Evolutionary conservation across 2,329 filamentous ascomycete genomes (phyloP), one percentile per base, ranked within the genome.

Genomic region (Hypomyces perniciosus): DNA sequence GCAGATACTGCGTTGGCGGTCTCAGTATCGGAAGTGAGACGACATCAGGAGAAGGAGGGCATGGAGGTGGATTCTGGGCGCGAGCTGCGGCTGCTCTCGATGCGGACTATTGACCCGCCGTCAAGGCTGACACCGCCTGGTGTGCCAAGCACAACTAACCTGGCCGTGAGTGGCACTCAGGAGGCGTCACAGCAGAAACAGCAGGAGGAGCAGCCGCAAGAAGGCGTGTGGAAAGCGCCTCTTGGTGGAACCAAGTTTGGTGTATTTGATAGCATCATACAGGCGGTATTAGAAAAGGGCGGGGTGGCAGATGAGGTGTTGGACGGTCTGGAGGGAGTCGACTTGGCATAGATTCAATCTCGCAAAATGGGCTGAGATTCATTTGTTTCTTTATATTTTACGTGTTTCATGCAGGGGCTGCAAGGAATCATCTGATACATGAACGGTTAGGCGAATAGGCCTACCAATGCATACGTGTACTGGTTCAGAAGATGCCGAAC

Each of bases 1-100:
- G 93, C 93, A 1, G 92, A 97, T 62, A 83, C 85, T 9, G 88
- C 93, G 3, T 75, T 97, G 42, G 93, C 92, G 2, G 81, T 97
- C 5, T 95, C 90, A 0, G 79, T 95, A 33, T 81, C 81, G 12
- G 79, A 81, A 58, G 64, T 65, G 33, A 58, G 61, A 45, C 58
- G 38, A 53, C 50, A 44, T 38, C 37, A 49, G 48, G 44, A 46
- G 50, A 39, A 33, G 39, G 56, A 43, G 57, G 66, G 65, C 34
- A 71, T 72, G 65, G 72, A 76, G 4, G 61, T 73, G 31, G 72
- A 77, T 46, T 63, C 62, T n/a, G 47, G 65, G 57, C 59, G 74
- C 2, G 67, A 73, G 41, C 67, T 90, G 51, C 79, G 78, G 50
- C 67, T 91, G 8, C 69, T 90, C 12, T 81, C 85, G 7, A 79